A percentile compares a stretch with the other conserved stretches of the same genome.
Evolutionary conservation across 164 flowering plant species (phyloP).

Genomic region (Vitis cinerea): DNA sequence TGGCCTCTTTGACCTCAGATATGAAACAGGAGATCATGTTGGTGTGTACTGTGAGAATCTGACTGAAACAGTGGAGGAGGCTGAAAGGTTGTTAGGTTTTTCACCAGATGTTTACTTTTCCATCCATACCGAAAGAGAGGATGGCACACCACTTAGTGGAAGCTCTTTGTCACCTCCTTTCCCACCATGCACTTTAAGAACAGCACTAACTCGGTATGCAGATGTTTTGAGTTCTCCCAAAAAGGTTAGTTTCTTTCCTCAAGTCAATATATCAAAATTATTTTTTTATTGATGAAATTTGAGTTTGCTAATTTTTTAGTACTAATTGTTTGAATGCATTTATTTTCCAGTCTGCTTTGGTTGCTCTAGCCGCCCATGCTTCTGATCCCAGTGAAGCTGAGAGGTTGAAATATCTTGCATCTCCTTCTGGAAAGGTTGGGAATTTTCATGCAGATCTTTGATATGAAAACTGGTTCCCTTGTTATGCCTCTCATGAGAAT

Average conservation of each 20-base stretch:
- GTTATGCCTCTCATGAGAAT: background rate
- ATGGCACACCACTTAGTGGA: conserved; percentile 82
- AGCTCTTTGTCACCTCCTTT: conserved; percentile 85
- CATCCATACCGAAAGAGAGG: conserved; percentile 79
- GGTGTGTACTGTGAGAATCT: conserved; percentile 86
- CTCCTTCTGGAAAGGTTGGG: conserved; percentile 94
- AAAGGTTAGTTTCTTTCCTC: conserved; percentile 51
- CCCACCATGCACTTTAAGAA: conserved; percentile 86
- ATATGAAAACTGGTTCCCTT: background rate
- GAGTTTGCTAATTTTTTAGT: too few relatives aligned
- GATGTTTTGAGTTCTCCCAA: conserved; percentile 94
- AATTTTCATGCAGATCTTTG: background rate
- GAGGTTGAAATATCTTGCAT: conserved; percentile 76
- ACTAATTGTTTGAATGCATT: background rate
- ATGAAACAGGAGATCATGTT: conserved; percentile 98
- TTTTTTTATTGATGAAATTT: background rate
- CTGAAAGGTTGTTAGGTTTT: conserved; percentile 59
- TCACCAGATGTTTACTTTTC: conserved; percentile 75
- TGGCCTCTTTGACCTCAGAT: conserved; percentile 42
- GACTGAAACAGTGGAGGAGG: conserved; percentile 76
- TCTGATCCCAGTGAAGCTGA: conserved; percentile 90
- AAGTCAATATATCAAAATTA: background rate
- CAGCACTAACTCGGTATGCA: conserved; percentile 75
- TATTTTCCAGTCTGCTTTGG: conserved; percentile 67
- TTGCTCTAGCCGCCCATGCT: conserved; percentile 93